Evolutionary conservation across 2,329 filamentous ascomycete species (phyloP).

Genomic region (Thermochaetoides dissita): DNA sequence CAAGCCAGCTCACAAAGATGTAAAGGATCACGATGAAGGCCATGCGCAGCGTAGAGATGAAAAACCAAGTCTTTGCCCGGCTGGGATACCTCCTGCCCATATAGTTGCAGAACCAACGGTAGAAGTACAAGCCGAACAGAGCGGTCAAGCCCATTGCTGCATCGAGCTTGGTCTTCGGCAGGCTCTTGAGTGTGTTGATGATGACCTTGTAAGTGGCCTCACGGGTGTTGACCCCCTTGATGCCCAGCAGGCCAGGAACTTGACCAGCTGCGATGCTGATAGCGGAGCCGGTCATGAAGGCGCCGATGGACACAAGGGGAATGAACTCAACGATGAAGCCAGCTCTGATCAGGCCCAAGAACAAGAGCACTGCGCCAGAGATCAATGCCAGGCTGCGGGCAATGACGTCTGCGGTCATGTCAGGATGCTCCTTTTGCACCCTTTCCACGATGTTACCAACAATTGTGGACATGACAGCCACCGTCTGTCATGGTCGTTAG

Average conservation of each 20-base stretch:
- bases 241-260: conserved; percentile 28
- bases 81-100: conserved; percentile 55
- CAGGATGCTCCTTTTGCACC: conserved; percentile 23
- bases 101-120: conserved; percentile 51
- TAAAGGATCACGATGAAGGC: conserved; percentile 86
- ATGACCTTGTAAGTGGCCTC: conserved; percentile 31
- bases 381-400: conserved; percentile 32
- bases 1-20: conserved; percentile 77
- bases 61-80: conserved; percentile 68
- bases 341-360: conserved; percentile 31
- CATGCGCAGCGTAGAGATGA: conserved; percentile 77
- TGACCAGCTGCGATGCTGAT: conserved; percentile 37
- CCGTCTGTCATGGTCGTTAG: conserved; percentile 30
- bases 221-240: conserved; percentile 27
- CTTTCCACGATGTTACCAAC: conserved; percentile 31
- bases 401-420: conserved; percentile 24
- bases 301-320: conserved; percentile 33
- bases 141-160: conserved; percentile 60
- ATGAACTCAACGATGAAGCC: conserved; percentile 40
- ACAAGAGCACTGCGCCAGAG: conserved; percentile 29
- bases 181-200: conserved; percentile 27
- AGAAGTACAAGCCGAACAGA: conserved; percentile 55
- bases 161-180: conserved; percentile 40
- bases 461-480: conserved; percentile 36
- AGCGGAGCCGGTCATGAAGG: conserved; percentile 37